Base-by-base conservation (phyloP, 1,139 yeast genomes). In the Candida tropicalis region DNA sequence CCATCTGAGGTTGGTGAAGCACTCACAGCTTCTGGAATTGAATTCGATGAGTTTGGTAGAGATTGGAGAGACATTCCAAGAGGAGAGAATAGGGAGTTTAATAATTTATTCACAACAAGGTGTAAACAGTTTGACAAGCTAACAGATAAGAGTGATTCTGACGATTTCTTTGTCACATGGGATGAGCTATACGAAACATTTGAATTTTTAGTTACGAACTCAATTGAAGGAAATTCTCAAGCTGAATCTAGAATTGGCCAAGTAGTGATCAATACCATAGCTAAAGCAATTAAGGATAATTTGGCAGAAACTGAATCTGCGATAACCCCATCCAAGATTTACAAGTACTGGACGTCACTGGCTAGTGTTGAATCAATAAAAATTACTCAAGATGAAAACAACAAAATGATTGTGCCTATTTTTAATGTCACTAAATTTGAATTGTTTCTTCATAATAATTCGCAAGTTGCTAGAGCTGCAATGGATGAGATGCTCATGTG, bases 41-140 rank as follows among this genome's bases (percentile, higher is more conserved):
- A 77, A 39, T 77, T 79, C 57, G 87, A 81, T 55, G 77, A 76
- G 27, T 58, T 68, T 40, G 87, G 87, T 0, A 66, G 79, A 36
- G 90, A 83, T 57, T 82, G 89, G 87, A 66, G 87, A 51, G 90
- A 83, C 59, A 68, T 81, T 5, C 85, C 87, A 1, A 63, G 88
- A 38, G 87, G 80, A 2, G 66, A 63, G 2, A 84, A 84, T 54
- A 59, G 59, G 3, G 40, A 53, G 10, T 61, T 50, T 27, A 49
- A 48, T 18, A 43, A 41, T 45, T 44, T 58, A 51, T 55, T 69
- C 55, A 28, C 60, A 9, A 49, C 53, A 5, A 43, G 51, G 20
- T 47, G 57, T 15, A 45, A 49, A 0, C 46, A 50, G 29, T 59
- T 52, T 42, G 55, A 57, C 8, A 35, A 38, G 8, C 52, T 58